phyloP scores from a whole-genome alignment of 306 rosid genomes.

The Fagus crenata region DNA sequence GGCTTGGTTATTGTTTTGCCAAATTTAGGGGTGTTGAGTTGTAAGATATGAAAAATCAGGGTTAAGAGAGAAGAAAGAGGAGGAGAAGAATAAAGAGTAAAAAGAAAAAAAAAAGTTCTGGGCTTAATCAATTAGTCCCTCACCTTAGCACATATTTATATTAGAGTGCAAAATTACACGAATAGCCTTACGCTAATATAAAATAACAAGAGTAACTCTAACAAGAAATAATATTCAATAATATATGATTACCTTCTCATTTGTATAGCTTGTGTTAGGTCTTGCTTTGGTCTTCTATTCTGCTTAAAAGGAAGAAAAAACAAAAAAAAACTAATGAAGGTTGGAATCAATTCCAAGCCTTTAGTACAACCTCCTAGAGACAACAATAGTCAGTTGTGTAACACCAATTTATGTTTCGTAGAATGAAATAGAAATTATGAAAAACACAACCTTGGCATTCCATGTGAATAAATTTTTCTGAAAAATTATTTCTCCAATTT shows the following conservation, averaged over 20 bases:
- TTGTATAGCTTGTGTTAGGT: not conserved
- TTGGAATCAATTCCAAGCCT: not conserved
- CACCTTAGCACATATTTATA: no score
- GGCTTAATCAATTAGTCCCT: no score
- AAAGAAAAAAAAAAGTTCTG: no score
- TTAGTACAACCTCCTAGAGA: slow-evolving; percentile 1
- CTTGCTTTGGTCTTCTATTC: not conserved
- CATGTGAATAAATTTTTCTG: not conserved
- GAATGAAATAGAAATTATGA: not conserved
- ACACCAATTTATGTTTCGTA: not conserved
- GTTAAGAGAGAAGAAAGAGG: no score
- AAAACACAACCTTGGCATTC: not conserved
- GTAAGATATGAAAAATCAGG: not conserved
- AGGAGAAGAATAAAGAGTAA: no score
- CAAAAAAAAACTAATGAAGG: not conserved
- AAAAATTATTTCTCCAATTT: not conserved
- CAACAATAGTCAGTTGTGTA: not conserved
- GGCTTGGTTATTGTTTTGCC: not conserved
- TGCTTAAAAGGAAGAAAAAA: not conserved
- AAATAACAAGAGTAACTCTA: no score
- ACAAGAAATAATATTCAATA: not conserved
- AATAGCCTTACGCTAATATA: no score
- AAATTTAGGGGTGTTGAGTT: not conserved
- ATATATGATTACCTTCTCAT: not conserved
- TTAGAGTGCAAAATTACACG: no score